These are phyloP conservation scores for Mariannaea sp. DNA, from an alignment of 2,329 filamentous ascomycete species.

Conservation along the genomic window DNA sequence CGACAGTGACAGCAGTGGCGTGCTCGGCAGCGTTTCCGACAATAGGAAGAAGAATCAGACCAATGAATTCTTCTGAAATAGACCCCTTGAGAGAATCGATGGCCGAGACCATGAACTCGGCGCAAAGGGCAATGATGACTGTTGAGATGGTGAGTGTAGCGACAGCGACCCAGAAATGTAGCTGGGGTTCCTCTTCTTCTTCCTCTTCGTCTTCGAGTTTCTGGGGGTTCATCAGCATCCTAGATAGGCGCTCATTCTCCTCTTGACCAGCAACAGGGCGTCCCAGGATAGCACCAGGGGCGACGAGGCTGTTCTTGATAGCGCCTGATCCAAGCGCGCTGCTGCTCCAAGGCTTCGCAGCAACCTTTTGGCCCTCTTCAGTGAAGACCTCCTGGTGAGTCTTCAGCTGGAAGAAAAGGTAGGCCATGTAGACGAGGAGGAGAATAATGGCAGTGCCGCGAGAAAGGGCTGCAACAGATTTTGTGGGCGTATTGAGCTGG, in stretches of 20 bases:
- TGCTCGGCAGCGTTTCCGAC: constrained; percentile 86
- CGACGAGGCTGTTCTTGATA: constrained; percentile 47
- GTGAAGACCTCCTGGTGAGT: constrained; percentile 83
- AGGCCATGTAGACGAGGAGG: constrained; percentile 80
- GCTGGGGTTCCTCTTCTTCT: constrained; percentile 71
- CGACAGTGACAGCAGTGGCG: constrained; percentile 79
- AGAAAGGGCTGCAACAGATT: constrained; percentile 66
- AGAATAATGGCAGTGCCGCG: constrained; percentile 80
- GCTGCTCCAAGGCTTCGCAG: constrained; percentile 56
- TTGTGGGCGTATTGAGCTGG: constrained; percentile 46
- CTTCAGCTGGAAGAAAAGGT: constrained; percentile 89
- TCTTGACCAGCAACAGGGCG: constrained; percentile 41
- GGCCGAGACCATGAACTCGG: constrained; percentile 76
- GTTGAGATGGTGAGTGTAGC: constrained; percentile 74
- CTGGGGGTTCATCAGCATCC: constrained; percentile 49
- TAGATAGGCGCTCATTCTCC: constrained; percentile 52
- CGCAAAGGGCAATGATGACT: constrained; percentile 78
- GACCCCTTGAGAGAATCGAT: constrained; percentile 68
- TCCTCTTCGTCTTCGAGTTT: constrained; percentile 52
- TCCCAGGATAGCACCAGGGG: constrained; percentile 47
- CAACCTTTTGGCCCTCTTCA: constrained; percentile 76
- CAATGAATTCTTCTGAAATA: constrained; percentile 76
- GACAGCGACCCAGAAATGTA: constrained; percentile 74
- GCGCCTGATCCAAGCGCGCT: constrained; percentile 40
- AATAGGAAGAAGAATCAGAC: constrained; percentile 79